These are phyloP conservation scores for Eucalyptus caleyi DNA, from an alignment of 345 rosid species.

Conservation along the genomic window DNA sequence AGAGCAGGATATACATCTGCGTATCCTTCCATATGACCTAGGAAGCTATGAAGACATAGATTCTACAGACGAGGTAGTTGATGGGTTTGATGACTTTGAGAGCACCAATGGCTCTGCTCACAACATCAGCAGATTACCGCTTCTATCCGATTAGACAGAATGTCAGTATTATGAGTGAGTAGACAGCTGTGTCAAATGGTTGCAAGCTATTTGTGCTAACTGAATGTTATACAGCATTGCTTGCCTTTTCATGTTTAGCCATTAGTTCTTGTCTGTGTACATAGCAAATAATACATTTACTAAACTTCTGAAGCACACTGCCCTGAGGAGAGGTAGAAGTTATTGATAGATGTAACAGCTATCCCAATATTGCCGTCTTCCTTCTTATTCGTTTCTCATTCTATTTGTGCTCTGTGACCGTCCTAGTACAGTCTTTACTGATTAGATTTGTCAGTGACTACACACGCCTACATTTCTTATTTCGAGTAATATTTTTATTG, in stretches of 20 bases:
- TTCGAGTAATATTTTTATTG: neutral
- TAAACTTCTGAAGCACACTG: neutral
- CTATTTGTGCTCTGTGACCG: neutral
- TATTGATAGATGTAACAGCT: neutral
- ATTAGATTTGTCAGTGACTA: neutral
- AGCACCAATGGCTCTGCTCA: slow-evolving; percentile 21
- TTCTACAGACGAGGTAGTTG: slow-evolving; percentile 4
- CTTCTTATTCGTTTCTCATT: neutral
- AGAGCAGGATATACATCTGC: slow-evolving; percentile 33
- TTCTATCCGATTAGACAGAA: slow-evolving; percentile 31
- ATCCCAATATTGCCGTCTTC: neutral
- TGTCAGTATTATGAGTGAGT: neutral
- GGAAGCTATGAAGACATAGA: slow-evolving; percentile 1
- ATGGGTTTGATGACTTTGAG: slow-evolving; percentile 7
- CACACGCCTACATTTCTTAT: neutral
- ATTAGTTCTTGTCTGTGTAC: neutral
- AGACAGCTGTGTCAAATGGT: neutral
- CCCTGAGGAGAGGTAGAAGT: neutral
- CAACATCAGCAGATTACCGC: slow-evolving; percentile 34
- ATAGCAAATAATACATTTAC: neutral
- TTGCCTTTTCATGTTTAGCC: neutral
- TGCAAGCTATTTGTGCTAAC: neutral
- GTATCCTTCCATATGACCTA: slow-evolving; percentile 45
- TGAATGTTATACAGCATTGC: neutral
- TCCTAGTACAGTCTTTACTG: neutral